Evolutionary conservation across 2,329 filamentous ascomycete genomes (phyloP).

Genomic region (Pseudogymnoascus sp.): DNA sequence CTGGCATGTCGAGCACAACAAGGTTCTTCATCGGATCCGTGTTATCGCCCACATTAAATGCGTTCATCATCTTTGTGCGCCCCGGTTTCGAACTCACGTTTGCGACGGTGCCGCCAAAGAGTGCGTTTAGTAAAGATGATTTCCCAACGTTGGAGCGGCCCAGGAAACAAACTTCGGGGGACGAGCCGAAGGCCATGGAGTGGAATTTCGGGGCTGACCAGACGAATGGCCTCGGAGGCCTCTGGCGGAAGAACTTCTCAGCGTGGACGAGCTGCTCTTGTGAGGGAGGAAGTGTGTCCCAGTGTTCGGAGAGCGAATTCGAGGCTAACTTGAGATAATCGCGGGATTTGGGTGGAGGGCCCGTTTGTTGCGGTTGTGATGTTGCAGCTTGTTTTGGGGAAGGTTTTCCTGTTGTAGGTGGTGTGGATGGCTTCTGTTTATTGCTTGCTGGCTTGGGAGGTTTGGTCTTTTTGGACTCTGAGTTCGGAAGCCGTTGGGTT

Average conservation of each 20-base stretch:
- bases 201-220: constrained; percentile 55
- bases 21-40: constrained; percentile 29
- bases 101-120: constrained; percentile 45
- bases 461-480: neutral
- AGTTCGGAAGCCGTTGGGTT: neutral
- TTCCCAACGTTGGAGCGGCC: constrained; percentile 67
- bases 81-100: constrained; percentile 52
- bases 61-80: constrained; percentile 57
- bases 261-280: constrained; percentile 36
- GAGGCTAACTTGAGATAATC: constrained; percentile 11
- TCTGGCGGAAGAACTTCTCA: constrained; percentile 36
- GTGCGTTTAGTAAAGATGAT: constrained; percentile 55
- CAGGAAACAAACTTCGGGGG: constrained; percentile 43
- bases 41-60: constrained; percentile 48
- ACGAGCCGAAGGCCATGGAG: constrained; percentile 41
- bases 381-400: neutral
- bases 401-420: neutral
- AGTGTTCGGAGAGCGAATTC: constrained; percentile 36
- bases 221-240: constrained; percentile 42
- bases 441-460: neutral
- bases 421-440: neutral
- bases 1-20: constrained; percentile 62
- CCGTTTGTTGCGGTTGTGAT: neutral
- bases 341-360: constrained; percentile 5
- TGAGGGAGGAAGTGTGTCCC: constrained; percentile 41